Base-by-base conservation (phyloP, 495 filamentous ascomycete genomes). In the Hyphodiscus hymeniophilus region DNA sequence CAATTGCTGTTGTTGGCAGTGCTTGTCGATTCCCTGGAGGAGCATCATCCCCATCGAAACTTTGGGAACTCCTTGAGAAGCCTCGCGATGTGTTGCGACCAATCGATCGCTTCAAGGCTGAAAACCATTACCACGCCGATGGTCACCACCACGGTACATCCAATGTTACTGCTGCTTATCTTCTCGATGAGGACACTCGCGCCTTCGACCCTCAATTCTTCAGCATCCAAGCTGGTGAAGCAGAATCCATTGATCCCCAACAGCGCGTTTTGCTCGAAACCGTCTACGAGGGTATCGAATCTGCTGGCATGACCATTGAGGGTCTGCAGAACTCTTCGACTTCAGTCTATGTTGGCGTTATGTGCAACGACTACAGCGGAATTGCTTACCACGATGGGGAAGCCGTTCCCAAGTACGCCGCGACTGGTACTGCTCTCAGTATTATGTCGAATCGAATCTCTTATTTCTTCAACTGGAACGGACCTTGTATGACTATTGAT, bases 401-500 rank as follows among this genome's bases (percentile, higher is more conserved):
- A 28, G 52, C 53, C 2, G 44, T 54, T 2, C 66, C 63, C 2
- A 60, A 40, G 3, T 69, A 70, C 43, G 45, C 21, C 23, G 45
- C 50, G 0, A 56, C 57, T 22, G 71, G 70, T 23, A 74, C 66
- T 36, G 69, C 68, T 42, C 69, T 70, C 33, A 65, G 68, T 3
- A 75, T 82, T 47, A 70, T 79, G 31, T 75, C 76, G 18, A 80
- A 81, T 55, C 78, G 89, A n/a, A 72, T 79, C 43, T 72, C 76
- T 0, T 70, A 78, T 41, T 76, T 74, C 53, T 78, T 77, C 50
- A 72, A 78, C 54, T 67, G 76, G 55, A 66, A 73, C 38, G 75
- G 79, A 2, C 54, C 71, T 0, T 70, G 83, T 47, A 84, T 86
- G 59, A 90, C 82, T 22, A 75, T 90, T 17, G 89, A 95, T 60